A percentile compares a stretch with the other conserved stretches of the same genome.
phyloP scores from a whole-genome alignment of 768 basidiomycete genomes.

The Mycena rebaudengoi region DNA sequence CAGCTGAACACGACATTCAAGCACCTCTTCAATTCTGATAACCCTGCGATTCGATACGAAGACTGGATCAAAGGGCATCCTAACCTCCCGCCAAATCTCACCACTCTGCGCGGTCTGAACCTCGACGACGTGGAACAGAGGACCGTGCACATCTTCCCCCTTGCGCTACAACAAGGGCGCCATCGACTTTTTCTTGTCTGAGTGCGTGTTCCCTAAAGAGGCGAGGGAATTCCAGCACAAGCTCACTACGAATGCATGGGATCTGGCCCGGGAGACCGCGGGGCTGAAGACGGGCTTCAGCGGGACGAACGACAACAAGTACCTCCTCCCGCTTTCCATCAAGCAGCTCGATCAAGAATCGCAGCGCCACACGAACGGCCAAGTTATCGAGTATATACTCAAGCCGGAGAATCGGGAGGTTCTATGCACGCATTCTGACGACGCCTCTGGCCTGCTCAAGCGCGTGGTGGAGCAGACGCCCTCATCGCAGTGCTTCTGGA shows the following conservation, averaged over 20 bases:
- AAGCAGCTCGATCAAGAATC: conserved; percentile 45
- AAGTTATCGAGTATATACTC: conserved; percentile 48
- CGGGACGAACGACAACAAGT: conserved; percentile 61
- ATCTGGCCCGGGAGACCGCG: conserved; percentile 50
- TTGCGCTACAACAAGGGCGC: conserved; percentile 46
- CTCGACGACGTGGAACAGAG: conserved; percentile 46
- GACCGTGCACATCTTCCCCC: conserved; percentile 35
- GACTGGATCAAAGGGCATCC: conserved; percentile 41
- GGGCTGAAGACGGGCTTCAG: conserved; percentile 59
- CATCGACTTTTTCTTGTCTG: conserved; percentile 57
- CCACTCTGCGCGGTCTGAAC: conserved; percentile 50
- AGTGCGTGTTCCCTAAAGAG: conserved; percentile 57
- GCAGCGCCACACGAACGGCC: conserved; percentile 58
- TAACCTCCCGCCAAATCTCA: conserved; percentile 40
- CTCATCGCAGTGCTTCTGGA: conserved; percentile 57
- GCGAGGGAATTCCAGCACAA: conserved; percentile 57
- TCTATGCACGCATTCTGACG: conserved; percentile 23
- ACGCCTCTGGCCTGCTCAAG: conserved; percentile 36
- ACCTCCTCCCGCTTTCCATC: conserved; percentile 47
- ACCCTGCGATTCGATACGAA: conserved; percentile 51
- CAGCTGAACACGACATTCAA: conserved; percentile 50
- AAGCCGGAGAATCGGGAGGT: conserved; percentile 52
- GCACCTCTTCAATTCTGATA: conserved; percentile 48
- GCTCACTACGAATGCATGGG: conserved; percentile 60
- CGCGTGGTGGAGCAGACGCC: conserved; percentile 45